A percentile compares a stretch with the other conserved stretches of the same genome.
These are phyloP conservation scores for Rhodotorula glutinis DNA, from an alignment of 1,284 basidiomycete genomes.

Conservation along the genomic window DNA sequence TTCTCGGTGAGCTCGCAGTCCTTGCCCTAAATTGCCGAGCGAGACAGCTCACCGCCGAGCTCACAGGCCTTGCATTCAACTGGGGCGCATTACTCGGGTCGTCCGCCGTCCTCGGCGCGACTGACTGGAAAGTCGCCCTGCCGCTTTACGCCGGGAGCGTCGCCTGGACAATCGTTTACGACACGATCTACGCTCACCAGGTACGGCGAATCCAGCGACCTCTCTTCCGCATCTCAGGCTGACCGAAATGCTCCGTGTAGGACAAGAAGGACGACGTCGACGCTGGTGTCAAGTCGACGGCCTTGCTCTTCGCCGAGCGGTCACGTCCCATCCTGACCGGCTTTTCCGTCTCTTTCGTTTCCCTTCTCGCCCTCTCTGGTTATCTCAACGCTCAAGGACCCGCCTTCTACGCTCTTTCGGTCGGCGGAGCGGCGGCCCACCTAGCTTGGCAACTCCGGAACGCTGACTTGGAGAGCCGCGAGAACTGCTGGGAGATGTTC, in stretches of 20 bases:
- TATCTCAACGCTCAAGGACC: constrained; percentile 70
- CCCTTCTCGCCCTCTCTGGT: constrained; percentile 73
- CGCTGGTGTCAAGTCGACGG: constrained; percentile 90
- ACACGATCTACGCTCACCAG: constrained; percentile 98
- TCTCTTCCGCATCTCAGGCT: neutral
- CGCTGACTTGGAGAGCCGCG: constrained; percentile 66
- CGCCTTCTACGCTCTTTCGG: constrained; percentile 71
- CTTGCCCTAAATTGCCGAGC: neutral
- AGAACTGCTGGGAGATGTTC: constrained; percentile 92
- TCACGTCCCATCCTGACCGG: constrained; percentile 72
- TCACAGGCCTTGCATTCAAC: constrained; percentile 83
- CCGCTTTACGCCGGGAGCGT: constrained; percentile 88
- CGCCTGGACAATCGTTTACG: constrained; percentile 94
- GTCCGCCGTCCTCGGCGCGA: constrained; percentile 81
- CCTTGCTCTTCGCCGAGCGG: constrained; percentile 76
- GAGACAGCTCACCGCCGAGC: neutral
- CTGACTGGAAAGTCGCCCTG: constrained; percentile 77
- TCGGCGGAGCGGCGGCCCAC: constrained; percentile 70
- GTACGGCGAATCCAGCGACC: constrained; percentile 50
- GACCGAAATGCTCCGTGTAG: constrained; percentile 51
- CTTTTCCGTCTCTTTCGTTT: constrained; percentile 72
- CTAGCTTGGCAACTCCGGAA: constrained; percentile 72
- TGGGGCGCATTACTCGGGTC: constrained; percentile 97
- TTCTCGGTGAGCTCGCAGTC: constrained; percentile 64
- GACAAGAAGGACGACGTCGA: constrained; percentile 89